phyloP scores from a whole-genome alignment of 352 stramenopile genomes.

The Phytopythium chamaehyphon region DNA sequence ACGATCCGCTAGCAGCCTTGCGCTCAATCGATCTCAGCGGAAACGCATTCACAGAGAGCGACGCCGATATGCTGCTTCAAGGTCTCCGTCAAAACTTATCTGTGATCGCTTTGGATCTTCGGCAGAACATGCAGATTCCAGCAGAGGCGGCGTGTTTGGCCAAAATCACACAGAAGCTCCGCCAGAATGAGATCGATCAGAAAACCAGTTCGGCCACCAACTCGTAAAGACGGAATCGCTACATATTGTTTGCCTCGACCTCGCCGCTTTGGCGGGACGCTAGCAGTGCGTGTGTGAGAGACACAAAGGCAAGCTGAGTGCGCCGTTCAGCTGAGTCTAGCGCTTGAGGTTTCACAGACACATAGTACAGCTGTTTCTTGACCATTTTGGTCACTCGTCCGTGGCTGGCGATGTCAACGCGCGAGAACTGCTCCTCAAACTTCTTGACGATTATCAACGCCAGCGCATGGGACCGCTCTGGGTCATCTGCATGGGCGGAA shows the following conservation, averaged over 20 bases:
- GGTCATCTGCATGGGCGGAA: slow-evolving; percentile 20
- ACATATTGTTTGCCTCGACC: background rate
- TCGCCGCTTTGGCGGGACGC: slow-evolving; percentile 30
- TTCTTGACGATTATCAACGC: slow-evolving; percentile 50
- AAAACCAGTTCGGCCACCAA: slow-evolving; percentile 16
- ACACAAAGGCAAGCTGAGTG: slow-evolving; percentile 45
- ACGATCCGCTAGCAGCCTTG: slow-evolving; percentile 55
- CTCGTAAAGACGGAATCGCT: slow-evolving; percentile 1
- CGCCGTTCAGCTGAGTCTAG: background rate
- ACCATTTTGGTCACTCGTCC: slow-evolving; percentile 74
- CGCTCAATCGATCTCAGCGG: slow-evolving; percentile 78
- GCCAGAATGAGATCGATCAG: slow-evolving; percentile 66
- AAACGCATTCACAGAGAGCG: slow-evolving; percentile 64
- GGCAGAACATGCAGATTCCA: slow-evolving; percentile 70
- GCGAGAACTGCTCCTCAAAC: slow-evolving; percentile 34
- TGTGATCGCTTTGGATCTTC: slow-evolving; percentile 68
- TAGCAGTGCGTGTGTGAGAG: slow-evolving; percentile 55
- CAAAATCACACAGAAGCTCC: slow-evolving; percentile 69
- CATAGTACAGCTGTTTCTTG: slow-evolving; percentile 59
- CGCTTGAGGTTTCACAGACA: slow-evolving; percentile 20
- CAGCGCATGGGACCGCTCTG: slow-evolving; percentile 36
- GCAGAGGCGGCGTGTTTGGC: slow-evolving; percentile 47
- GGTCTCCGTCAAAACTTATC: slow-evolving; percentile 58
- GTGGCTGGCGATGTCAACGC: slow-evolving; percentile 54
- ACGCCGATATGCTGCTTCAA: slow-evolving; percentile 52